Evolutionary conservation across 768 basidiomycete species (phyloP).

Genomic region (Auriculariales sp.): DNA sequence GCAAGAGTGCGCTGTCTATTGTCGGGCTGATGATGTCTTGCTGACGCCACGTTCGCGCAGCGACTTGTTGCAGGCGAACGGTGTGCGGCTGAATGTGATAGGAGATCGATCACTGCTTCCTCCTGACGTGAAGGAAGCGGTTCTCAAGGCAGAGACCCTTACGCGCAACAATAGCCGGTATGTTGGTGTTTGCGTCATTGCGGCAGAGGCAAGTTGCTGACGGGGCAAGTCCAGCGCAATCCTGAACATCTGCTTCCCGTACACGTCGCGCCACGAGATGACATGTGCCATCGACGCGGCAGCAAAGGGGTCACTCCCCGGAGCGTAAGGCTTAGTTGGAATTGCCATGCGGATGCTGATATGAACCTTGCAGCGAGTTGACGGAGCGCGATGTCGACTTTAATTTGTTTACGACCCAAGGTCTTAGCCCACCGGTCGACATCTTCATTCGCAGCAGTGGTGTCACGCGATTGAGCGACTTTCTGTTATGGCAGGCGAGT

Average conservation of each 20-base stretch:
- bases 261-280: conserved; percentile 85
- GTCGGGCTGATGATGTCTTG: background rate
- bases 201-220: background rate
- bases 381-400: conserved; percentile 54
- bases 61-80: conserved; percentile 64
- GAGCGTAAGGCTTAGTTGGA: conserved; percentile 7
- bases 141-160: conserved; percentile 56
- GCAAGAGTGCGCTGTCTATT: conserved; percentile 50
- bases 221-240: conserved; percentile 41
- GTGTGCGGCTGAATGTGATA: conserved; percentile 71
- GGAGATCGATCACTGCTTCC: conserved; percentile 71
- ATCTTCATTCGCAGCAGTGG: conserved; percentile 86
- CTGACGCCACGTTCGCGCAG: conserved; percentile 22
- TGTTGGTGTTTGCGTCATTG: conserved; percentile 9
- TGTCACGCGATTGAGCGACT: conserved; percentile 79
- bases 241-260: conserved; percentile 87
- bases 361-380: conserved; percentile 28
- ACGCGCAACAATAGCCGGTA: conserved; percentile 64
- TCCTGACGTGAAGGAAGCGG: conserved; percentile 50
- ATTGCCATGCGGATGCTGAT: background rate
- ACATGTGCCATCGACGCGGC: conserved; percentile 58
- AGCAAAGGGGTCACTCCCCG: conserved; percentile 17
- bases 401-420: conserved; percentile 49
- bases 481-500: conserved; percentile 88
- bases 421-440: conserved; percentile 68